These are phyloP conservation scores for Hippophae rhamnoides DNA, from an alignment of 306 rosid species.

Conservation along the genomic window DNA sequence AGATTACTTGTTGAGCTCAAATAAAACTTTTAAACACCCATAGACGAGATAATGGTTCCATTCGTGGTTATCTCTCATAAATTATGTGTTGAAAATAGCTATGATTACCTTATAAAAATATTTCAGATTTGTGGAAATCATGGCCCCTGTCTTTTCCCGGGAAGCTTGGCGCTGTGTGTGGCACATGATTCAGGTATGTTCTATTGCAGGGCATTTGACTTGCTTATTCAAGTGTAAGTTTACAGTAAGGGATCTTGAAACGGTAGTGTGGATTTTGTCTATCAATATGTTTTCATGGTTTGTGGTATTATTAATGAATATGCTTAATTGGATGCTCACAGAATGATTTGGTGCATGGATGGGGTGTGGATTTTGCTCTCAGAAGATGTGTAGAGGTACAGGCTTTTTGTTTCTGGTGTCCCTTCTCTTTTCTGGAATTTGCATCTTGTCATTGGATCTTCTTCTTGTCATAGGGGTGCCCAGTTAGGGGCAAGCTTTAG, in stretches of 20 bases:
- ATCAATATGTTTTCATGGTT: neutral
- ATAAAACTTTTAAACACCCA: too few relatives aligned
- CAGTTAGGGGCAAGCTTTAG: too few relatives aligned
- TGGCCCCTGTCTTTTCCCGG: conserved; percentile 92
- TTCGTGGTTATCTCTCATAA: neutral
- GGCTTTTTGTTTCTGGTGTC: conserved; percentile 14
- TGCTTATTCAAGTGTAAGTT: conserved; percentile 1
- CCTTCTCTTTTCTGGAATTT: neutral
- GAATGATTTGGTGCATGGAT: conserved; percentile 99
- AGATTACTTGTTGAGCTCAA: too few relatives aligned
- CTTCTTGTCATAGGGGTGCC: neutral
- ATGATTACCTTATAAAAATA: conserved; percentile 1
- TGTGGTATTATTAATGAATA: conserved; percentile 3
- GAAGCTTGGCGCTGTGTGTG: conserved; percentile 98
- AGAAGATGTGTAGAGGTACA: conserved; percentile 94
- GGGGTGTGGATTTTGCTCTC: conserved; percentile 99
- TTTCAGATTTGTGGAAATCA: conserved; percentile 91
- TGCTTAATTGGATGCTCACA: conserved; percentile 26
- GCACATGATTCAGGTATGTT: conserved; percentile 87
- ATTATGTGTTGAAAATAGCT: neutral
- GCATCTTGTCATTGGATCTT: conserved; percentile 3
- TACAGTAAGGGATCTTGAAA: neutral
- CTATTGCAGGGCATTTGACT: conserved; percentile 12
- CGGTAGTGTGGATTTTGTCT: conserved; percentile 3
- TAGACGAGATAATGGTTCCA: too few relatives aligned